Evolutionary conservation across 345 rosid genomes (phyloP), one percentile per base, ranked within the genome.

Genomic region (Salix purpurea): DNA sequence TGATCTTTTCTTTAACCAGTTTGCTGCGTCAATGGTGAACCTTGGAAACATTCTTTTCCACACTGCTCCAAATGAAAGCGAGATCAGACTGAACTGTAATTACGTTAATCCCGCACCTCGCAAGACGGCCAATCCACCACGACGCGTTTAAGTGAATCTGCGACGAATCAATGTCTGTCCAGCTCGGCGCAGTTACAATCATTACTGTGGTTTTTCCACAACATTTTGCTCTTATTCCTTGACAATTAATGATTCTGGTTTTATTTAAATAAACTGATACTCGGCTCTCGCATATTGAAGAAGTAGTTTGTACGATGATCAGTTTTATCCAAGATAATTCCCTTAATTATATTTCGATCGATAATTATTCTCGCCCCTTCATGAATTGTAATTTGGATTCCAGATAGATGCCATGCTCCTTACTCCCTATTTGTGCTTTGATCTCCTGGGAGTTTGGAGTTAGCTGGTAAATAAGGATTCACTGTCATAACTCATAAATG

Each of bases 1-100:
- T 0, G 68, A 60, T 19, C 73, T 90, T 1, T 89, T 90, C 83
- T 71, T 21, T n/a, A 74, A 70, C n/a, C 91, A 90, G 77, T 86
- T 90, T 75, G 88, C 85, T 1, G 87, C 69, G 6, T 90, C 93
- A 0, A 90, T 88, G 93, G 79, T 79, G 60, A 90, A 86, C 68
- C 89, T 90, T 26, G 93, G 85, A 36, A 90, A 88, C 77, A 44
- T 86, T 40, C 26, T 71, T 21, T 83, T 77, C 44, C 68, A 81
- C 1, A 75, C 84, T 37, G 64, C 68, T 26, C 74, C 79, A 24
- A 82, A 78, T 44, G 32, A 39, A 11, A 88, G 85, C 39, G 89
- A 88, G 74, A 81, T 88, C 78, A 79, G 93, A 81, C 60, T 68
- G 64, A 83, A 80, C 48, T 88, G 93, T 83, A 78, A 71, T n/a